A percentile compares a stretch with the other conserved stretches of the same genome.
Conservation (phyloP, 2,329 filamentous ascomycete species). For the Zymoseptoria passerinii region DNA sequence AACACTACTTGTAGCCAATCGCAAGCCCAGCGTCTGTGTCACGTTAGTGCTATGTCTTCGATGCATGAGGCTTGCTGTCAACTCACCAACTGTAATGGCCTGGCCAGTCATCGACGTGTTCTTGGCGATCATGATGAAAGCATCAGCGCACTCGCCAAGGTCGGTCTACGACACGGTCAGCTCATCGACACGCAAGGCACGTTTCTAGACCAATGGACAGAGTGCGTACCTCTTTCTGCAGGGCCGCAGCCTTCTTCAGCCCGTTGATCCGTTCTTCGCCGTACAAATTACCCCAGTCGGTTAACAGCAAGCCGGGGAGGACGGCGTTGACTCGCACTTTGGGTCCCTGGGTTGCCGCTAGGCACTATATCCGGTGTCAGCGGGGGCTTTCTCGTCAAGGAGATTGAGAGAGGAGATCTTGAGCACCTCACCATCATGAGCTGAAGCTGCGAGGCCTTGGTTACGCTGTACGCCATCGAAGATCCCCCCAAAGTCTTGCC, state of each 20-base stretch:
- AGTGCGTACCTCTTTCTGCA: constrained; percentile 50
- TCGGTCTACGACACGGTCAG: constrained; percentile 32
- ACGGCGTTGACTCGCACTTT: constrained; percentile 59
- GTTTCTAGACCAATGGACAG: not conserved
- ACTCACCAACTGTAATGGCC: constrained; percentile 37
- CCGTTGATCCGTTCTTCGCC: constrained; percentile 48
- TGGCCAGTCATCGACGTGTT: constrained; percentile 45
- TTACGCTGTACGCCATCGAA: constrained; percentile 65
- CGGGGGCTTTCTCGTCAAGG: too few relatives aligned
- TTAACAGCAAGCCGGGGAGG: constrained; percentile 55
- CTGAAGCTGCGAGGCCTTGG: constrained; percentile 65
- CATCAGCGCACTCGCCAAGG: constrained; percentile 47
- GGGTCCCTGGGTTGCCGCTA: constrained; percentile 53
- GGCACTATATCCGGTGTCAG: constrained; percentile 50
- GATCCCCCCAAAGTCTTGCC: constrained; percentile 45
- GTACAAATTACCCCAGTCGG: constrained; percentile 51
- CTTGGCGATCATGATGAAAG: constrained; percentile 47
- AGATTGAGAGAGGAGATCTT: too few relatives aligned
- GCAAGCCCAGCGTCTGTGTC: constrained; percentile 11
- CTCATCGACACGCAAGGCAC: not conserved
- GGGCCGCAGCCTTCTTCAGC: constrained; percentile 47
- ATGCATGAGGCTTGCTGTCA: too few relatives aligned
- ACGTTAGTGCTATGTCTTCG: not conserved
- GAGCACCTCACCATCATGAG: too few relatives aligned
- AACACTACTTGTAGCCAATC: constrained; percentile 9